These are phyloP conservation scores for Leucocoprinus leucothites DNA, from an alignment of 768 basidiomycete species.

Conservation along the genomic window DNA sequence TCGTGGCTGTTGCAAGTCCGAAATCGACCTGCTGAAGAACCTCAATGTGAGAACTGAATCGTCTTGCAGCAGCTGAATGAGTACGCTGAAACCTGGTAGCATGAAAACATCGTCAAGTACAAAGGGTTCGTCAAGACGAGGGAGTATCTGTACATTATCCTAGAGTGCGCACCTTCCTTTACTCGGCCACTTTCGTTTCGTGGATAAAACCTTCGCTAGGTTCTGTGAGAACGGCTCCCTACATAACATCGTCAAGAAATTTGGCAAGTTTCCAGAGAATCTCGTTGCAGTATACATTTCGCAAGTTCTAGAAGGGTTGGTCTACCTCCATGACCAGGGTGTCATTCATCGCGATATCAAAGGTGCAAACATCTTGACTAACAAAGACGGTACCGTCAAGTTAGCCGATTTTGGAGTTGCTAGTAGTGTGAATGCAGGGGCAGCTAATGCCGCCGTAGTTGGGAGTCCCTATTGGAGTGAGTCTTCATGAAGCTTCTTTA, in stretches of 20 bases:
- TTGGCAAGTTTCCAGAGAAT: conserved; percentile 97
- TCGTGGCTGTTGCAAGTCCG: conserved; percentile 54
- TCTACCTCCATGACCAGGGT: conserved; percentile 98
- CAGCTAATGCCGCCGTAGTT: conserved; percentile 87
- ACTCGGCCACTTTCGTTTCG: neutral
- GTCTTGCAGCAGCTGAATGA: conserved; percentile 2
- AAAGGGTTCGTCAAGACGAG: conserved; percentile 96
- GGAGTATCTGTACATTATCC: conserved; percentile 93
- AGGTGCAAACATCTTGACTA: conserved; percentile 97
- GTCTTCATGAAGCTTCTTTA: conserved; percentile 24
- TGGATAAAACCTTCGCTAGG: conserved; percentile 30
- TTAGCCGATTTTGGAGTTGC: conserved; percentile 99
- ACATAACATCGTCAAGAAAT: conserved; percentile 92
- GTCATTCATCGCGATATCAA: conserved; percentile 99
- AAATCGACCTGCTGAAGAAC: conserved; percentile 97
- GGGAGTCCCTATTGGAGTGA: conserved; percentile 98
- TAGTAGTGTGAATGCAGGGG: conserved; percentile 62
- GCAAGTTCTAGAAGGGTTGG: conserved; percentile 92
- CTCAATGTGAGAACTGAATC: conserved; percentile 62
- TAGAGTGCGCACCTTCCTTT: conserved; percentile 60
- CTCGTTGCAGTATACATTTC: conserved; percentile 96
- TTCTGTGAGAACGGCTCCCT: conserved; percentile 99
- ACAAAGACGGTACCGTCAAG: conserved; percentile 98
- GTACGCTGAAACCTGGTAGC: conserved; percentile 41
- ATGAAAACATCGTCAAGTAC: conserved; percentile 98